Conservation (phyloP, 2,329 filamentous ascomycete genomes). For the Alternaria consortialis region DNA sequence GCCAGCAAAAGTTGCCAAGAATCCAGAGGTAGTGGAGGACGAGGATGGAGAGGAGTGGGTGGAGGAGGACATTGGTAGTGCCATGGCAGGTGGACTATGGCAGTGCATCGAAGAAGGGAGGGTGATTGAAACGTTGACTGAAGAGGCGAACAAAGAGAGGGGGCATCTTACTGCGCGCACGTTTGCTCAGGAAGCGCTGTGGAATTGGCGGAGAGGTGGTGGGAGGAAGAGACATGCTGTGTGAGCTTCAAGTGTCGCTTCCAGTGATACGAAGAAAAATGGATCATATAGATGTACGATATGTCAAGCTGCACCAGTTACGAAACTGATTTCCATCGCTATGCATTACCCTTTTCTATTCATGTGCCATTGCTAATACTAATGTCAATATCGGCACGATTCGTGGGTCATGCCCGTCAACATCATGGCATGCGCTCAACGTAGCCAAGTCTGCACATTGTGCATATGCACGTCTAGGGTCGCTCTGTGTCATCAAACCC, state of each 20-base stretch:
- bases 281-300: background rate
- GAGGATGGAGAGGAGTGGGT: conserved; percentile 42
- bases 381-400: conserved; percentile 3
- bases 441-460: background rate
- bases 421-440: background rate
- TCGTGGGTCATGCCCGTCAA: background rate
- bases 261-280: background rate
- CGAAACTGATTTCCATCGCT: background rate
- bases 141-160: conserved; percentile 73
- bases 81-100: conserved; percentile 81
- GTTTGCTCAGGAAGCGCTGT: conserved; percentile 88
- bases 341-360: conserved; percentile 1
- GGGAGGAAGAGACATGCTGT: conserved; percentile 65
- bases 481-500: background rate
- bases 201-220: conserved; percentile 82
- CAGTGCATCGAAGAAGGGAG: conserved; percentile 76
- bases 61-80: conserved; percentile 52
- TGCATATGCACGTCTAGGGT: background rate
- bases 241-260: conserved; percentile 25
- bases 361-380: background rate
- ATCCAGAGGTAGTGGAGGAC: conserved; percentile 46
- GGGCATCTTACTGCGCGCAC: conserved; percentile 82
- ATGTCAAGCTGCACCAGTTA: background rate
- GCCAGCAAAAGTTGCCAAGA: conserved; percentile 55
- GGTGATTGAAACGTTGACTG: conserved; percentile 78